Base-by-base conservation (phyloP, 306 rosid species). In the Cyclanthera cordifolia region DNA sequence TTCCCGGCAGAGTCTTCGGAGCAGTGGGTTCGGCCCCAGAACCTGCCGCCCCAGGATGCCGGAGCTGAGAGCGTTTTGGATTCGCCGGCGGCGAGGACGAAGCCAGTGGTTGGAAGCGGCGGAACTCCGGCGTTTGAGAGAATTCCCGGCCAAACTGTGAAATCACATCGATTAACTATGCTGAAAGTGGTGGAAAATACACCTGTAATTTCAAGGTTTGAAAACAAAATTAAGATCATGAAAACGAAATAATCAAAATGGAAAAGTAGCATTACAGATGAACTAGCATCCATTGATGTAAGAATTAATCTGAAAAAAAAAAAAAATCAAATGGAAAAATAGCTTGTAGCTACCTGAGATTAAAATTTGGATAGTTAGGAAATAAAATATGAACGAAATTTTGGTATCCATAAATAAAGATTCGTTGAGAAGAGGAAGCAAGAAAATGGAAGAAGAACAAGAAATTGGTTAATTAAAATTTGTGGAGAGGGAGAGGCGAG, bases 141-240 rank as follows among this genome's bases (percentile, higher is more conserved):
- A 78, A 86, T 86, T 73, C 97, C 97, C 0, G 96, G 97, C 97
- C 97, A 91, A 3, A 91, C 91, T 0, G 91, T 83, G 72, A 86
- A 70, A 15, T 85, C 93, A 80, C 97, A 91, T 77, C 88, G 80
- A 85, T 91, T 91, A 11, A 85, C 57, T 1, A 91, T 2, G 12
- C 86, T 86, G 83, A 91, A 91, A 3, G 88, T 85, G 2, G 85
- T 91, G 57, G 96, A 85, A 20, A 67, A 15, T 2, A 71, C 94
- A 41, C 82, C 94, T 89, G 87, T 30, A 66, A 47, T 48, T 14
- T 15, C 32, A 23, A 8, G 41, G 34, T 41, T 34, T 4, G 0
- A 34, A 34, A 34, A 34, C 41, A 34, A 34, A 34, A 34, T 15
- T 66, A 3, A 66, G 53, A 30, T 47, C 19, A 41, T 10, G 7